Conservation (phyloP, 352 stramenopile species). For the Plasmopara muralis region DNA sequence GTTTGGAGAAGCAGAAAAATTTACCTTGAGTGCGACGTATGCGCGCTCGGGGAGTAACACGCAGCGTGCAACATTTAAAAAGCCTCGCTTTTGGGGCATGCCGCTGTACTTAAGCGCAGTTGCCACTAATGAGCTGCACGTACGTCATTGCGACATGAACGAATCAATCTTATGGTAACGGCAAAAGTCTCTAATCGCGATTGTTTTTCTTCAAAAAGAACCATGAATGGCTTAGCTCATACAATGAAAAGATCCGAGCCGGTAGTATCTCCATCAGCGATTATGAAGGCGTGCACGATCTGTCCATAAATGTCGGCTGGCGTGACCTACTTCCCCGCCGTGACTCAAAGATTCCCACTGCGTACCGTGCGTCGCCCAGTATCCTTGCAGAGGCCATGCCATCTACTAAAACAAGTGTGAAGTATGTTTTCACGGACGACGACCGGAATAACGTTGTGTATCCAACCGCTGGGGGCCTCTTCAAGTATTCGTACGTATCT, state of each 20-base stretch:
- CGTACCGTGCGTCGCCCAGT: constrained; percentile 84
- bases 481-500: constrained; percentile 70
- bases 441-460: constrained; percentile 83
- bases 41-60: constrained; percentile 81
- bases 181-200: background rate
- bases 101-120: constrained; percentile 72
- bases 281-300: constrained; percentile 77
- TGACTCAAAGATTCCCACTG: constrained; percentile 78
- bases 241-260: constrained; percentile 83
- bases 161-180: background rate
- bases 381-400: constrained; percentile 87
- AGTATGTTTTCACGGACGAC: constrained; percentile 91
- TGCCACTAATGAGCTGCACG: constrained; percentile 75
- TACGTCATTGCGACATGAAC: constrained; percentile 14
- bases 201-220: constrained; percentile 28
- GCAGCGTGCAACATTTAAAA: constrained; percentile 77
- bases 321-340: constrained; percentile 81
- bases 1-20: constrained; percentile 77
- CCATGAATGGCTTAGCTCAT: constrained; percentile 83
- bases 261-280: constrained; percentile 82
- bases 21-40: constrained; percentile 75
- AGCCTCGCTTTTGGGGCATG: constrained; percentile 80
- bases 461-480: constrained; percentile 81
- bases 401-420: constrained; percentile 89
- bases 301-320: constrained; percentile 82